Base-by-base conservation (phyloP, 352 stramenopile genomes). In the Pseudoperonospora humuli region DNA sequence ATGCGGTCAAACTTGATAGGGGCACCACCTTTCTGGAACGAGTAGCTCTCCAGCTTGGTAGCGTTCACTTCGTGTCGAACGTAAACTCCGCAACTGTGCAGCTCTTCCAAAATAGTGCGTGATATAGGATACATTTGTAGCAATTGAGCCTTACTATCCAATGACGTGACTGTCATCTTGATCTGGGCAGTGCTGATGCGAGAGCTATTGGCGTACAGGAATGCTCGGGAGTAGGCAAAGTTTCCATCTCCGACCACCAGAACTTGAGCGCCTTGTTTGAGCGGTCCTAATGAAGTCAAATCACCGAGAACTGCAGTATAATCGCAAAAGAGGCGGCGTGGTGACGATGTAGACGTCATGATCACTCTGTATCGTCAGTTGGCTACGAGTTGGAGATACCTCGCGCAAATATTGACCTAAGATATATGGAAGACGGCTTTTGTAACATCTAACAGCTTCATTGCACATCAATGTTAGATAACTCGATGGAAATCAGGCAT, bases 201-300 rank as follows among this genome's bases (percentile, higher is more conserved):
- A 35, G 27, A 24, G 2, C 39, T 37, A 33, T 87, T 81, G 44
- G 66, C 64, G 7, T 75, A 68, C 13, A 86, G 54, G 34, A 88
- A 79, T 15, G 78, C 77, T 20, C 73, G 61, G n/a, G 78, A 54
- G 55, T 85, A 93, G 18, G 81, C 91, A 41, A 91, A 90, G 63
- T 93, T 88, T 61, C 78, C 81, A 39, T 93, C 81, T 10, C 78
- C 81, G 3, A 89, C 75, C 17, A 93, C 67, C 17, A 93, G 60
- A 45, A 93, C 74, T 15, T 46, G 36, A 5, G 44, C 50, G 10
- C 53, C 46, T 27, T 17, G 29, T n/a, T 34, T 15, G 7, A 60
- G 36, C n/a, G 67, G 43, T 0, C 70, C 75, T 21, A 86, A 64
- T 21, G 68, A 72, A 21, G 67, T 79, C 37, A 86, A 73, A 60